Conservation (phyloP, 2,329 filamentous ascomycete species). For the Penicillium sp. region DNA sequence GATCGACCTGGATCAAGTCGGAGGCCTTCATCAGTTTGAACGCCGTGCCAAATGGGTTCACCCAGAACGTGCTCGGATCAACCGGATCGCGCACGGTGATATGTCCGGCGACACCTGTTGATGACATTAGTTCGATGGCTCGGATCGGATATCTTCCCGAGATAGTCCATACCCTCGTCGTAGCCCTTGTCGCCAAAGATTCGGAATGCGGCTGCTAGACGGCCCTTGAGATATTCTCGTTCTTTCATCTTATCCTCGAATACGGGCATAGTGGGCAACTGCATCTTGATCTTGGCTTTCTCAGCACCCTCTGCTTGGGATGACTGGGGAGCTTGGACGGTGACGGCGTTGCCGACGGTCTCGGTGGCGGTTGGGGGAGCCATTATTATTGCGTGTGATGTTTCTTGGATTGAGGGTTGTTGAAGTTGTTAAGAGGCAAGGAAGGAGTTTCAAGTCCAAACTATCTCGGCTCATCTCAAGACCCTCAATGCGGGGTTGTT, state of each 20-base stretch:
- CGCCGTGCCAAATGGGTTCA: conserved; percentile 62
- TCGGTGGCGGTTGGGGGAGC: conserved; percentile 31
- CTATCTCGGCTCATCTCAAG: neutral
- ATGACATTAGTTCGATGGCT: neutral
- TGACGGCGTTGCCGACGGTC: conserved; percentile 14
- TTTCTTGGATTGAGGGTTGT: neutral
- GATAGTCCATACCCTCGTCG: conserved; percentile 45
- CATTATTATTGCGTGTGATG: conserved; percentile 19
- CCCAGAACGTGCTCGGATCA: conserved; percentile 59
- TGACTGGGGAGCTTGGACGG: conserved; percentile 20
- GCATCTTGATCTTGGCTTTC: conserved; percentile 32
- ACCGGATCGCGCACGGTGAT: conserved; percentile 61
- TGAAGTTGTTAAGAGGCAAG: neutral
- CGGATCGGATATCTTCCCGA: neutral
- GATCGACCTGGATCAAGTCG: conserved; percentile 64
- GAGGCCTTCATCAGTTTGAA: conserved; percentile 61
- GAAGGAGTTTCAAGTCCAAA: neutral
- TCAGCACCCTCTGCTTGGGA: conserved; percentile 25
- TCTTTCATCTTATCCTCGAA: conserved; percentile 46
- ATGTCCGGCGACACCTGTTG: conserved; percentile 57
- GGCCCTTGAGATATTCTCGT: conserved; percentile 53
- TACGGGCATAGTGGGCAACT: conserved; percentile 34
- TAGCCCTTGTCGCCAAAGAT: conserved; percentile 57
- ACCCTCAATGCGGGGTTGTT: conserved; percentile 9
- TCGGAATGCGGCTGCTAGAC: conserved; percentile 55